A percentile compares a stretch with the other conserved stretches of the same genome.
Evolutionary conservation across 495 filamentous ascomycete species (phyloP).

Genomic region (Penicillium desertorum): DNA sequence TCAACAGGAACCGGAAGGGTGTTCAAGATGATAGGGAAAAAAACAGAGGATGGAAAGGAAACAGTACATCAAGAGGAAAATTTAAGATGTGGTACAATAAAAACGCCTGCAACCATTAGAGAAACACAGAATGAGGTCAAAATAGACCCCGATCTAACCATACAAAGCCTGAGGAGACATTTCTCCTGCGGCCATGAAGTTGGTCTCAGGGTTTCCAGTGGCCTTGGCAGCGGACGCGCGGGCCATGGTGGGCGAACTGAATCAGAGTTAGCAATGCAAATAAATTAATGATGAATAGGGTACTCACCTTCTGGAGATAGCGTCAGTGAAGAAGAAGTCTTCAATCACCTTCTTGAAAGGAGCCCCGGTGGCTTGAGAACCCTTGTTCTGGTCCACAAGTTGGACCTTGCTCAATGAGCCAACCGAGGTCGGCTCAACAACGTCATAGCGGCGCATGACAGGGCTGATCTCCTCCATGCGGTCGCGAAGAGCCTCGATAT

Average conservation of each 20-base stretch:
- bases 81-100: slow-evolving; percentile 46
- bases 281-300: neutral
- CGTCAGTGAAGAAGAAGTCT: slow-evolving; percentile 97
- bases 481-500: slow-evolving; percentile 79
- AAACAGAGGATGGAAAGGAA: slow-evolving; percentile 24
- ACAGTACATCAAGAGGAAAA: slow-evolving; percentile 32
- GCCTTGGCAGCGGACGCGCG: slow-evolving; percentile 86
- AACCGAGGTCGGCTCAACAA: slow-evolving; percentile 76
- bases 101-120: slow-evolving; percentile 47
- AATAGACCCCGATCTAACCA: slow-evolving; percentile 32
- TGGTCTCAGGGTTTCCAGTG: slow-evolving; percentile 66
- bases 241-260: slow-evolving; percentile 93
- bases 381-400: slow-evolving; percentile 93
- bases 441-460: slow-evolving; percentile 81
- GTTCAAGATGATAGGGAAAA: slow-evolving; percentile 24
- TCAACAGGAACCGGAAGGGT: slow-evolving; percentile 27
- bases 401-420: slow-evolving; percentile 80
- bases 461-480: slow-evolving; percentile 95
- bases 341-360: slow-evolving; percentile 81
- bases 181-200: slow-evolving; percentile 82
- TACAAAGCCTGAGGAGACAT: slow-evolving; percentile 51
- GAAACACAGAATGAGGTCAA: slow-evolving; percentile 34
- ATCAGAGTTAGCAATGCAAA: slow-evolving; percentile 31
- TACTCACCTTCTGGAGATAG: slow-evolving; percentile 85
- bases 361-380: slow-evolving; percentile 60